Conservation (phyloP, 1,284 basidiomycete species). For the Fomitopsis palustris region DNA sequence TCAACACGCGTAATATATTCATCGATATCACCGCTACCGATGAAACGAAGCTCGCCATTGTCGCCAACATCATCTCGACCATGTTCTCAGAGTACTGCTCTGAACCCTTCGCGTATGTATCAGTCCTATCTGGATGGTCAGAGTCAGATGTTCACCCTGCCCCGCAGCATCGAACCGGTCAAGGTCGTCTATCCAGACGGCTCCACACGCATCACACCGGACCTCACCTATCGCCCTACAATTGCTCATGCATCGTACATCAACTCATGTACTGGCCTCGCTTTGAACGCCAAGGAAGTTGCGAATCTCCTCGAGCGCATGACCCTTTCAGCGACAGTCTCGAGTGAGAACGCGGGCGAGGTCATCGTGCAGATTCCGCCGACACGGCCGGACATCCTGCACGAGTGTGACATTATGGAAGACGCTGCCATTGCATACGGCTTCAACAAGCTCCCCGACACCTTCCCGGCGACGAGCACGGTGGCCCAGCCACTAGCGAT, state of each 20-base stretch:
- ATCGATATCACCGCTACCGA: conserved; percentile 99
- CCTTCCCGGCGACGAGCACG: conserved; percentile 93
- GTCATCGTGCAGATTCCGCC: conserved; percentile 80
- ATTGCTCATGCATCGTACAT: conserved; percentile 87
- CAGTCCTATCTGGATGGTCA: background rate
- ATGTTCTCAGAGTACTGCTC: conserved; percentile 99
- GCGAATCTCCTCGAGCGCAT: conserved; percentile 72
- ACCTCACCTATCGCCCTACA: conserved; percentile 71
- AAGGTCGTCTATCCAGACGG: conserved; percentile 81
- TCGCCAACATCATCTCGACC: conserved; percentile 89
- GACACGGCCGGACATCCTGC: conserved; percentile 94
- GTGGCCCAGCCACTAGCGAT: conserved; percentile 91
- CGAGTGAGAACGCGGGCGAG: conserved; percentile 53
- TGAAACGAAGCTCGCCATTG: conserved; percentile 93
- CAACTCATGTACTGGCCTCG: conserved; percentile 92
- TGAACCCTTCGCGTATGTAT: conserved; percentile 78
- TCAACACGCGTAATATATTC: conserved; percentile 93
- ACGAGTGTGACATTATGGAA: conserved; percentile 98
- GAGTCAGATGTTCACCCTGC: background rate
- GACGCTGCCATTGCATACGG: conserved; percentile 98
- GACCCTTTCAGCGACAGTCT: conserved; percentile 58
- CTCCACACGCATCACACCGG: conserved; percentile 73
- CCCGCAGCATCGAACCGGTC: conserved; percentile 83
- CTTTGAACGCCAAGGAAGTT: conserved; percentile 60
- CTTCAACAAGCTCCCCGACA: conserved; percentile 93